A percentile compares a stretch with the other conserved stretches of the same genome.
These are phyloP conservation scores for Calonectria crousiana DNA, from an alignment of 2,329 filamentous ascomycete species.

Conservation along the genomic window DNA sequence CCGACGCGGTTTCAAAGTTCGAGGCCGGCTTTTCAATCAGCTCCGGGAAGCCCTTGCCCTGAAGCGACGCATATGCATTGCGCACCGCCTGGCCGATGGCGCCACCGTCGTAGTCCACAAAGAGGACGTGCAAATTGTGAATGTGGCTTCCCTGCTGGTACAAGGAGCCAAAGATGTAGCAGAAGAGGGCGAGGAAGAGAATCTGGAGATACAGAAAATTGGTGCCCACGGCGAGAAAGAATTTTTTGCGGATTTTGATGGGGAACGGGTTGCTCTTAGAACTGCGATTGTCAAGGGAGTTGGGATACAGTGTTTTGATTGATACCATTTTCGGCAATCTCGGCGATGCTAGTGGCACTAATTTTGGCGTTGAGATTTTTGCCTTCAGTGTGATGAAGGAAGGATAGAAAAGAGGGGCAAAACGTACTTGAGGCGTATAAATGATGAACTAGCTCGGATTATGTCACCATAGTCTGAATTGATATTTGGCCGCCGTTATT, in stretches of 20 bases:
- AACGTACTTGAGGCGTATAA: background rate
- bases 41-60: constrained; percentile 30
- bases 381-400: background rate
- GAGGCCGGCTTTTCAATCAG: constrained; percentile 29
- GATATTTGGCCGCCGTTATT: background rate
- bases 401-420: background rate
- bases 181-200: constrained; percentile 38
- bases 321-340: constrained; percentile 18
- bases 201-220: constrained; percentile 56
- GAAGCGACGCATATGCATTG: constrained; percentile 31
- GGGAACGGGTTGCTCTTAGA: constrained; percentile 19
- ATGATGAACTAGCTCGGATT: constrained; percentile 1
- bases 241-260: constrained; percentile 21
- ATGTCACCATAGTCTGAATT: background rate
- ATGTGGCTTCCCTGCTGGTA: constrained; percentile 33
- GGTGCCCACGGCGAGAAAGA: constrained; percentile 28
- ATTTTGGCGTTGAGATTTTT: background rate
- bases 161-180: constrained; percentile 39
- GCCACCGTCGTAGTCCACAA: constrained; percentile 41
- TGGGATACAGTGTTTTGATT: constrained; percentile 27
- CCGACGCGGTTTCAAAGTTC: constrained; percentile 18
- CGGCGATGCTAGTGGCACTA: background rate
- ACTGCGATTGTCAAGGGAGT: constrained; percentile 23
- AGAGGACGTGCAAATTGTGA: constrained; percentile 34
- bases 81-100: constrained; percentile 37